Evolutionary conservation across 2,329 filamentous ascomycete genomes (phyloP), one percentile per base, ranked within the genome.

Genomic region (Dendrostoma leiphaemia): DNA sequence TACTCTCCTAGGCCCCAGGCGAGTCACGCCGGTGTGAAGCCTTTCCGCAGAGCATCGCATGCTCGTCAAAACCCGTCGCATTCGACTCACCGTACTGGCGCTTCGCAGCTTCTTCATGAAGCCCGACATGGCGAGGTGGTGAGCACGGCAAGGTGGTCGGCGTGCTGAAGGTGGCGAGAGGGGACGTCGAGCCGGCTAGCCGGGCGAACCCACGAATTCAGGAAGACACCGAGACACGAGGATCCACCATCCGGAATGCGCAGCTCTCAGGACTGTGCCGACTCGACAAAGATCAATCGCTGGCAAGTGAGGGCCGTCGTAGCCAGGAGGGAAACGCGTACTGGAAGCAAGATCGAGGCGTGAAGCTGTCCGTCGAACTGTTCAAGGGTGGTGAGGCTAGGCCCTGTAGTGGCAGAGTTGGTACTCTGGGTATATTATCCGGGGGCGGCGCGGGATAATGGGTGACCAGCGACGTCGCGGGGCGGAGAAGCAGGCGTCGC

Each of bases 71-170:
- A 49, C 41, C 19, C 37, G 28, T 56, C 21, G 51, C 28, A 17
- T 40, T 46, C 44, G 60, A 79, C 81, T 70, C 72, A 85, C 82
- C 66, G 74, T 74, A 67, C 76, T 71, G 61, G 75, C 72, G 62
- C 73, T 72, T 70, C 83, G 83, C 65, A 84, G 77, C 68, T 82
- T 85, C 62, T 75, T 81, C 59, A 85, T 77, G 62, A 85, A 80
- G 59, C 78, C 75, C 59, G 81, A 74, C 81, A 85, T 85, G 60
- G 34, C 56, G 24, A 26, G 32, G 13, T 17, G 29, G 56, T 21
- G 31, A 29, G 13, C 13, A 12, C 38, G 37, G 31, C 38, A 19
- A 51, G n/a, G 6, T 15, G 44, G 37, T 31, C 19, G n/a, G 26
- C n/a, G 24, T n/a, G 45, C 13, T 28, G 28, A 41, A 51, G 34